Evolutionary conservation across 23 red algal genomes (phyloP), one percentile per base, ranked within the genome.

Genomic region (Cyanidium caldarium): DNA sequence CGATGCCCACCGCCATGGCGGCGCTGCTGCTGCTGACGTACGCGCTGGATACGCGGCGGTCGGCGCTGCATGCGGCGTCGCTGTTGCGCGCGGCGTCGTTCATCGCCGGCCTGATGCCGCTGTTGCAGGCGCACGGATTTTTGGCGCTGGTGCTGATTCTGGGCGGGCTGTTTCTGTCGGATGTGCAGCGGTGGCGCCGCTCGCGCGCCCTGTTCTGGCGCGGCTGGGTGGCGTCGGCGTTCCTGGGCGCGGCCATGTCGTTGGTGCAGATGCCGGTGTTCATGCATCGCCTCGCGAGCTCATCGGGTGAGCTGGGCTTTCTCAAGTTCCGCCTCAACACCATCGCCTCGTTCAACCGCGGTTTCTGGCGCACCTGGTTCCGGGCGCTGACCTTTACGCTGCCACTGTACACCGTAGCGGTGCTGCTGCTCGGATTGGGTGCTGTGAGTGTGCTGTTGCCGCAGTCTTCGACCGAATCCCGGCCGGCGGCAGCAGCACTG

Each of bases 81-180:
- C 10, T 61, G 51, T 28, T 61, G 10, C 7, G 51, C 7, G 7
- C 31, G 51, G 51, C 51, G 13, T 16, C 51, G n/a, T 61, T 61
- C 31, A 28, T 61, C 23, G 51, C 51, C 23, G 51, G 51, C 21
- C 19, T 61, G 3, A 10, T 61, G 13, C 51, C 51, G 3, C 21
- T 61, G 7, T 61, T 61, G 7, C 51, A 61, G 51, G 51, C 51
- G 23, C 51, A 61, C 51, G 51, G n/a, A 21, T 61, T 61, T 28
- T 5, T 61, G 19, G 51, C n/a, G 7, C n/a, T 28, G 21, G 51
- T 61, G 51, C 19, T 61, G 19, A 7, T 61, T 28, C 31, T 16
- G n/a, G 7, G n/a, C 5, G 51, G 19, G 51, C 51, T 61, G 7
- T 61, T 61, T 28, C 7, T 61, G 7, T 28, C 31, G 51, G 51